These are phyloP conservation scores for Schoenoplectus tabernaemontani DNA, from an alignment of 202 grass and related monocot species.

Conservation along the genomic window DNA sequence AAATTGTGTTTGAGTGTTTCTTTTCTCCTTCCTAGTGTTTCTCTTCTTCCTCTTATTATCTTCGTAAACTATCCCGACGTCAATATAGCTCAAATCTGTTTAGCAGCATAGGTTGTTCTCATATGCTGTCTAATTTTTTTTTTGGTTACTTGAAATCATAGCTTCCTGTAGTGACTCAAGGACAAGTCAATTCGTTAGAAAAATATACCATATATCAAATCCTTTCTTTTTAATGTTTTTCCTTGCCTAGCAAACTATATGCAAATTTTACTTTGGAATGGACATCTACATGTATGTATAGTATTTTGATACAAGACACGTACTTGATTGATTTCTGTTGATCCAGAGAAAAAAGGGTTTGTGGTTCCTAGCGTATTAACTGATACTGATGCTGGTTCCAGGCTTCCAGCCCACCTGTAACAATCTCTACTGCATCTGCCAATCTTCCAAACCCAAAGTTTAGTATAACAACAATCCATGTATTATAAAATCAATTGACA, in stretches of 20 bases:
- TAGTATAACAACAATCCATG: neutral
- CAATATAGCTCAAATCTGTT: too few relatives aligned
- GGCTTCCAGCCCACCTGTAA: neutral
- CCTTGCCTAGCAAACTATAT: neutral
- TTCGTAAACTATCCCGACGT: too few relatives aligned
- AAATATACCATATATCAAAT: neutral
- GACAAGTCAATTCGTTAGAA: neutral
- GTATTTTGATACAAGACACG: neutral
- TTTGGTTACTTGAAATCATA: neutral
- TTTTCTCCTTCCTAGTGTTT: too few relatives aligned
- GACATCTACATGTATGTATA: neutral
- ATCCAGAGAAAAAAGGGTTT: conserved; percentile 69
- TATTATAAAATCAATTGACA: neutral
- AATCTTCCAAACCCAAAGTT: conserved; percentile 43
- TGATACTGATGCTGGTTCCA: conserved; percentile 42
- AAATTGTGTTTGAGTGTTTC: too few relatives aligned
- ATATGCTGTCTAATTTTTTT: neutral
- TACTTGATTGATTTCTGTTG: neutral
- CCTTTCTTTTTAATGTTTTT: neutral
- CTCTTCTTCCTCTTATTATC: too few relatives aligned
- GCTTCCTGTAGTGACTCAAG: neutral
- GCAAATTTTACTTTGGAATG: neutral
- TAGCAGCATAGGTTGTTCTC: neutral
- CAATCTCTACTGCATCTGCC: conserved; percentile 21
- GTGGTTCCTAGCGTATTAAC: conserved; percentile 59